Evolutionary conservation across 495 filamentous ascomycete genomes (phyloP).

Genomic region (Endocarpon pusillum): DNA sequence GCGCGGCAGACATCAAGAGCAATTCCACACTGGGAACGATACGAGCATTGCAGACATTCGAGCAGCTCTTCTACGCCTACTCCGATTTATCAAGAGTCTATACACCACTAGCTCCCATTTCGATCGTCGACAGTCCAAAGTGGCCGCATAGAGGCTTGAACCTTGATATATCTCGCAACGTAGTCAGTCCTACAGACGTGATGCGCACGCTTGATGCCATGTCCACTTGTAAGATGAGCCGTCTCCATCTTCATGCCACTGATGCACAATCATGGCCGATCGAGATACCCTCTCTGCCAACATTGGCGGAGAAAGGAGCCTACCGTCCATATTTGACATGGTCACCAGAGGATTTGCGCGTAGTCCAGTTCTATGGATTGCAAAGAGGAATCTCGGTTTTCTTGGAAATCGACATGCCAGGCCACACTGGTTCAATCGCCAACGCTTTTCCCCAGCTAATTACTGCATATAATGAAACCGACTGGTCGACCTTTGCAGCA

Average conservation of each 20-base stretch:
- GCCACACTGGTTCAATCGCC: constrained; percentile 51
- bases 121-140: constrained; percentile 42
- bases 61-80: constrained; percentile 59
- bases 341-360: constrained; percentile 39
- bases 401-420: constrained; percentile 69
- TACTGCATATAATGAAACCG: constrained; percentile 48
- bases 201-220: constrained; percentile 54
- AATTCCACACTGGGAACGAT: constrained; percentile 47
- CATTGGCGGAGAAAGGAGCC: constrained; percentile 49
- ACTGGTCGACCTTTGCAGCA: constrained; percentile 49
- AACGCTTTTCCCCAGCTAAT: constrained; percentile 55
- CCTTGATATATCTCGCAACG: constrained; percentile 53
- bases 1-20: constrained; percentile 40
- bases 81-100: constrained; percentile 35
- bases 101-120: constrained; percentile 45
- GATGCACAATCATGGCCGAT: constrained; percentile 77
- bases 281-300: constrained; percentile 53
- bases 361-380: constrained; percentile 48
- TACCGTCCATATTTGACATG: constrained; percentile 45
- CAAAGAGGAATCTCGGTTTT: constrained; percentile 53
- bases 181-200: constrained; percentile 43
- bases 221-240: constrained; percentile 62
- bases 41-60: constrained; percentile 50
- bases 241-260: constrained; percentile 60
- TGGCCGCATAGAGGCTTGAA: constrained; percentile 41